Base-by-base conservation (phyloP, 2,329 filamentous ascomycete genomes). In the Penicillium sp. region DNA sequence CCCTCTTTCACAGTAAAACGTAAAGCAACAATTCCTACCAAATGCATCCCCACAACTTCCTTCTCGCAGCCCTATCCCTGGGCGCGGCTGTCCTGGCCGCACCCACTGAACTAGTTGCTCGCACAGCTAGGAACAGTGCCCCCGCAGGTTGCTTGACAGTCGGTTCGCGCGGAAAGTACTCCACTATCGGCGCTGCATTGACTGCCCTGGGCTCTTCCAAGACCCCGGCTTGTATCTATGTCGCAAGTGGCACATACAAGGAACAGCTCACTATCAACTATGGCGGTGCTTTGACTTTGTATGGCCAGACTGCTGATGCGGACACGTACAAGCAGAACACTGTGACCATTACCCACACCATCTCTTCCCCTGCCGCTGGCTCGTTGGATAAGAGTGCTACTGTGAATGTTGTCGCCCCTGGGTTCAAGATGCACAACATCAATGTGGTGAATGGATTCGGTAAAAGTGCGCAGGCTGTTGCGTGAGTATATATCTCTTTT, bases 371-470 rank as follows among this genome's bases (percentile, higher is more conserved):
- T 0, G 61, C 67, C 2, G 69, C 72, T 2, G 73, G 73, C 0
- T 64, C 62, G 8, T 55, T 74, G 17, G 72, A 72, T 45, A 55
- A 58, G 21, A 75, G 71, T 23, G 68, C 70, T 2, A 73, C 73
- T 1, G 54, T 74, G 7, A 68, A 73, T 42, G 67, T 71, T 21
- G 63, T 64, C 7, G 63, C 67, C 7, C 60, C 62, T 43, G 63
- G 66, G 23, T 70, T 75, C 38, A 67, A 61, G 23, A 65, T 75
- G 62, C 73, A 75, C 37, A 75, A 75, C 29, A 67, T 75, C 56
- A 73, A 75, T 35, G 67, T 74, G 15, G 65, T 53, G n/a, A 75
- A 75, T 57, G 69, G 69, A 4, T 75, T 70, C 47, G 73, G 73
- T 1, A 56, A 69, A 23, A 71, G 73, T 5, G 57, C 67, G 2